Evolutionary conservation across 208 protist species (phyloP), one percentile per base, ranked within the genome.

Genomic region (Trypanosoma brucei): DNA sequence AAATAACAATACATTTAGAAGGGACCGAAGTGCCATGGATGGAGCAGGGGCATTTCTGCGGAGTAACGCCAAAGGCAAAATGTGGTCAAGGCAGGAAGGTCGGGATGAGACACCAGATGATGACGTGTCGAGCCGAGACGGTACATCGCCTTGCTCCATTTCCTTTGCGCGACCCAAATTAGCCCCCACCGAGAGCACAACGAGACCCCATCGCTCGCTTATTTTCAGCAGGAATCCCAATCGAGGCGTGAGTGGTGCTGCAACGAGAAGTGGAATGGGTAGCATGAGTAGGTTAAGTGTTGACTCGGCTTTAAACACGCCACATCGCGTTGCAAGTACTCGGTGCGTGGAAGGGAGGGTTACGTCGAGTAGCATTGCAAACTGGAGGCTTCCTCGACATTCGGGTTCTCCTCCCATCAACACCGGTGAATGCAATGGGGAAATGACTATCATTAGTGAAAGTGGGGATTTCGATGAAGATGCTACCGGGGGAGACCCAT

Each of bases 21-120:
- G 35, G 1, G 0, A 50, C 14, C 5, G 44, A 52, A 40, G 2
- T 0, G 34, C 30, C 3, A 64, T 68, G 33, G 66, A 66, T 4
- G 44, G 36, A 35, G 84, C 84, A 1, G 79, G 81, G 8, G 81
- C 67, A 11, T 86, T 84, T 62, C 62, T 91, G 30, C 62, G 84
- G 5, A 75, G 77, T 14, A 88, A 85, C 59, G 83, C 71, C 3
- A 6, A 8, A 45, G 45, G 55, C 39, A 22, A 9, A 22, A 30
- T 57, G 51, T 7, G 14, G 14, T 5, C 8, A 9, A 1, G 55
- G 52, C 52, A 68, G 50, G 40, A 35, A 3, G 46, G 22, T 3
- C n/a, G 52, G 40, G 56, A 34, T 4, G 38, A 53, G 35, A 45
- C 8, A 51, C 14, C 7, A n/a, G 62, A 52, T 9, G 62, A 49